These are phyloP conservation scores for Tolypocladium pustulatum DNA, from an alignment of 2,329 filamentous ascomycete species.

Conservation along the genomic window DNA sequence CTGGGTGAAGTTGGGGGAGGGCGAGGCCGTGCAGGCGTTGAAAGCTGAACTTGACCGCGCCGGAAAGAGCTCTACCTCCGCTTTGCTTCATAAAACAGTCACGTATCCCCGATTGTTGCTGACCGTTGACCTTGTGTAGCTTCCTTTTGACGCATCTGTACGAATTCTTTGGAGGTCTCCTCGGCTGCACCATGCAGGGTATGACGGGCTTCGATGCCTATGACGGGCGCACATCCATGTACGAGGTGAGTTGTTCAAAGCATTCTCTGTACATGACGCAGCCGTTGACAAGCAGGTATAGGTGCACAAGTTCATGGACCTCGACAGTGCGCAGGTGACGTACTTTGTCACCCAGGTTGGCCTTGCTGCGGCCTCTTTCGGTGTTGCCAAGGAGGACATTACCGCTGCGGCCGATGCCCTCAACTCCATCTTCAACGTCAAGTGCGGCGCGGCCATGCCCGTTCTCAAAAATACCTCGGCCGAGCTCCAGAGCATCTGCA, in stretches of 20 bases:
- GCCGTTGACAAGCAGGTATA: background rate
- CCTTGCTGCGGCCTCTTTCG: slow-evolving; percentile 45
- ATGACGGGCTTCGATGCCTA: slow-evolving; percentile 40
- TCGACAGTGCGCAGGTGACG: slow-evolving; percentile 36
- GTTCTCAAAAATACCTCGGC: slow-evolving; percentile 33
- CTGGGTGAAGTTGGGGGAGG: background rate
- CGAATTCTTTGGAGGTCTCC: slow-evolving; percentile 47
- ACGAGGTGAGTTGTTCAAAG: slow-evolving; percentile 17
- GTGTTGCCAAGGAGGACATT: slow-evolving; percentile 44
- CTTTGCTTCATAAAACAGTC: too few species aligned
- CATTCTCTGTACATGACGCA: background rate
- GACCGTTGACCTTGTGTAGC: slow-evolving; percentile 16
- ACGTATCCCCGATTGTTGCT: too few species aligned
- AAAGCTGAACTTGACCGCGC: background rate
- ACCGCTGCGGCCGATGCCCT: slow-evolving; percentile 36
- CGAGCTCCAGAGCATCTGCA: slow-evolving; percentile 46
- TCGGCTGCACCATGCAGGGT: slow-evolving; percentile 43
- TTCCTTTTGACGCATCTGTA: slow-evolving; percentile 51
- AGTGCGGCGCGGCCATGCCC: slow-evolving; percentile 34
- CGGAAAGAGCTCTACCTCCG: too few species aligned
- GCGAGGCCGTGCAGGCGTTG: background rate
- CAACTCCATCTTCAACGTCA: slow-evolving; percentile 37
- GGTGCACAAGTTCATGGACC: slow-evolving; percentile 50
- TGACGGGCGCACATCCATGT: slow-evolving; percentile 32
- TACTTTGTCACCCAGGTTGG: slow-evolving; percentile 53